These are phyloP conservation scores for Pleurotus platypus DNA, from an alignment of 768 basidiomycete species.

Conservation along the genomic window DNA sequence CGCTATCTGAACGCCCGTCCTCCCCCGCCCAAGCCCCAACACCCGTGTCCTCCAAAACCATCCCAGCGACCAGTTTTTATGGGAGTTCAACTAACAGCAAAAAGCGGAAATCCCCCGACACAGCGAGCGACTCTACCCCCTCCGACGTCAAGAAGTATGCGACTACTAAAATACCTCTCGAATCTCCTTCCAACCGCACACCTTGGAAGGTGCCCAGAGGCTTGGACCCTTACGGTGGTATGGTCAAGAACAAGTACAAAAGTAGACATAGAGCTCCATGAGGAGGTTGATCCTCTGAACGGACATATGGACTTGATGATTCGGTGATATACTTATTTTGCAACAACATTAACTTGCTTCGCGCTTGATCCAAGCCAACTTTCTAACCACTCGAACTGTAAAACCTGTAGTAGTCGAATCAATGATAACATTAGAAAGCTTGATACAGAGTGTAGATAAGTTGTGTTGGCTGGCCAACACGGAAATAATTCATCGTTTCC, in stretches of 20 bases:
- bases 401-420: not conserved
- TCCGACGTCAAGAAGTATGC: constrained; percentile 9
- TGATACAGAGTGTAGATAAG: not conserved
- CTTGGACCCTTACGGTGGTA: constrained; percentile 4
- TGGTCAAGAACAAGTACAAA: not conserved
- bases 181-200: not conserved
- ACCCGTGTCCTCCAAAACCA: constrained; percentile 25
- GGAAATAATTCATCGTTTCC: no score
- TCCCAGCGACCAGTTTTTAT: constrained; percentile 26
- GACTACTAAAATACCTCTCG: constrained; percentile 9
- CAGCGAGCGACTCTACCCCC: not conserved
- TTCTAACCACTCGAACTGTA: not conserved
- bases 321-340: constrained; percentile 1
- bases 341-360: not conserved
- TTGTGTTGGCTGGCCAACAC: no score
- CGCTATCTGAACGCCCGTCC: constrained; percentile 22
- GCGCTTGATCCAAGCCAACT: no score
- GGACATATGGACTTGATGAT: constrained; percentile 2
- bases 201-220: not conserved
- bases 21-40: constrained; percentile 20
- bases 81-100: constrained; percentile 11
- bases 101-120: constrained; percentile 13
- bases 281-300: not conserved
- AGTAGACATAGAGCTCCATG: constrained; percentile 1
- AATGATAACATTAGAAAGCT: not conserved